Evolutionary conservation across 345 rosid genomes (phyloP).

Genomic region (Crucihimalaya himalaica): DNA sequence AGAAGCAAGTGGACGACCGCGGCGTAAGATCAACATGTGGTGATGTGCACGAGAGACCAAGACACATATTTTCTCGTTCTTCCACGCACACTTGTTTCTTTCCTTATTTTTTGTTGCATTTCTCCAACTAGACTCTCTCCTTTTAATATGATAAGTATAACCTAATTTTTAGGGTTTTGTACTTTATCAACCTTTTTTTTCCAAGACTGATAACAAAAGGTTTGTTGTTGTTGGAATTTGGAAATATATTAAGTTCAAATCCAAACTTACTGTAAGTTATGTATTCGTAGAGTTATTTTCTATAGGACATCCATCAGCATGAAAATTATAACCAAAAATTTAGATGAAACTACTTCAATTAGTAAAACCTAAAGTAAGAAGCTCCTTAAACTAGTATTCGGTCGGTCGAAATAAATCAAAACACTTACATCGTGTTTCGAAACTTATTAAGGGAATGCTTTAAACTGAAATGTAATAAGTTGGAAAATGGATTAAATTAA

Average conservation of each 20-base stretch:
- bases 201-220: background rate
- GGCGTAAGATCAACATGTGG: constrained; percentile 28
- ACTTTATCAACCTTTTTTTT: background rate
- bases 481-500: background rate
- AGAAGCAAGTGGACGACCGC: constrained; percentile 21
- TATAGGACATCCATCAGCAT: background rate
- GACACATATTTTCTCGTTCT: constrained; percentile 21
- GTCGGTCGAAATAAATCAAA: constrained; percentile 9
- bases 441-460: constrained; percentile 1
- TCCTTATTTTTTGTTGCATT: background rate
- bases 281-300: background rate
- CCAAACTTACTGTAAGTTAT: background rate
- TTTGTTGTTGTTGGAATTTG: too few species aligned
- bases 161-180: background rate
- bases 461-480: background rate
- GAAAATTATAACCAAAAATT: background rate
- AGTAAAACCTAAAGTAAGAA: background rate
- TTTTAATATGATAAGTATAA: background rate
- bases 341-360: background rate
- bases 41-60: constrained; percentile 26
- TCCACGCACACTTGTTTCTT: constrained; percentile 1
- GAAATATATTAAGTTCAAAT: background rate
- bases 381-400: background rate
- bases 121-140: background rate
- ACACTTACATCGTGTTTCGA: background rate